A percentile compares a stretch with the other conserved stretches of the same genome.
These are phyloP conservation scores for Lenzites betulinus DNA, from an alignment of 768 basidiomycete species.

Conservation along the genomic window DNA sequence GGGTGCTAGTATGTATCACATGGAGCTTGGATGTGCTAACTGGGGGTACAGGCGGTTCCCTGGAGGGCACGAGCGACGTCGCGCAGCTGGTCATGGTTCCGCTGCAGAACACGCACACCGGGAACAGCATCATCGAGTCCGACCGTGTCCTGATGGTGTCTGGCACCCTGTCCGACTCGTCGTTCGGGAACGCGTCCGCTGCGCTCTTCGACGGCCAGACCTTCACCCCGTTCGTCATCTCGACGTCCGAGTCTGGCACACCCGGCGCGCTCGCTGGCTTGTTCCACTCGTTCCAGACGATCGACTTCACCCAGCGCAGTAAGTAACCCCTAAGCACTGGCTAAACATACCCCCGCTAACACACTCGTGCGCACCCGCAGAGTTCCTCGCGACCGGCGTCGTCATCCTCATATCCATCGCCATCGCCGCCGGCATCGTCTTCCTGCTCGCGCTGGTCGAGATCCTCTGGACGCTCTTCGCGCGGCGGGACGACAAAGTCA, in stretches of 20 bases:
- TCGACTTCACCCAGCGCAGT: slow-evolving; percentile 76
- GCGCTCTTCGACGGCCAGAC: slow-evolving; percentile 85
- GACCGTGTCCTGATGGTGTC: slow-evolving; percentile 93
- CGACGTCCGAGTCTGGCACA: slow-evolving; percentile 63
- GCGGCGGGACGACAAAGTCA: slow-evolving; percentile 70
- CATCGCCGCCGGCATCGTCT: slow-evolving; percentile 91
- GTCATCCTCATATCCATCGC: slow-evolving; percentile 98
- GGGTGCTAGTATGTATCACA: slow-evolving; percentile 20
- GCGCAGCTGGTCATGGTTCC: slow-evolving; percentile 92
- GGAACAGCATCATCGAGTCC: slow-evolving; percentile 70
- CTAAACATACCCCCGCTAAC: background rate
- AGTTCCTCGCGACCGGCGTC: slow-evolving; percentile 87
- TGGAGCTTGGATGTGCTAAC: background rate
- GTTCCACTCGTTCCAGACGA: slow-evolving; percentile 79
- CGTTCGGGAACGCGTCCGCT: slow-evolving; percentile 79
- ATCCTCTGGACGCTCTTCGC: slow-evolving; percentile 90
- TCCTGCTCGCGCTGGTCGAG: slow-evolving; percentile 81
- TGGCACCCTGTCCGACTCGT: slow-evolving; percentile 67
- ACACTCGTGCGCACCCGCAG: slow-evolving; percentile 37
- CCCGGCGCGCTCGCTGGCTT: slow-evolving; percentile 74
- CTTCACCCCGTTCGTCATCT: slow-evolving; percentile 80
- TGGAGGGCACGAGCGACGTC: slow-evolving; percentile 62
- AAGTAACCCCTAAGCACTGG: slow-evolving; percentile 33
- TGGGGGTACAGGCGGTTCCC: slow-evolving; percentile 48
- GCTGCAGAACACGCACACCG: slow-evolving; percentile 69